Conservation (phyloP, 331 rosid genomes). For the Stylosanthes scabra region DNA sequence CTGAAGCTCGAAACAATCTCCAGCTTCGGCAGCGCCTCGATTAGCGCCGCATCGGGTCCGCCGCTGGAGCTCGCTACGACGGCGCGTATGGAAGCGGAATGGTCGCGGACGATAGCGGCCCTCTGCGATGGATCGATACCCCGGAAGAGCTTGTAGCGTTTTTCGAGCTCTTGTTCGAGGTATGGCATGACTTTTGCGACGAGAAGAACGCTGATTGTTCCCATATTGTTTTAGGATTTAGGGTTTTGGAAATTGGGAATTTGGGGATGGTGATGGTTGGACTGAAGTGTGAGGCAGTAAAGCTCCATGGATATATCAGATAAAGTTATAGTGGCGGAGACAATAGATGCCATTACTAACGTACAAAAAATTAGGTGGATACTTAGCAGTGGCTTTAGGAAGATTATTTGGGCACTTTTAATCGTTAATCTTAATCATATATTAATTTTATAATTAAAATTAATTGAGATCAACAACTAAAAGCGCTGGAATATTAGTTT, state of each 20-base stretch:
- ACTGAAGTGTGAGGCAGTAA: background rate
- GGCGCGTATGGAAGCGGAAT: slow-evolving; percentile 64
- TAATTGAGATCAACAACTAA: too few species aligned
- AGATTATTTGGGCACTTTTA: too few species aligned
- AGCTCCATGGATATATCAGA: background rate
- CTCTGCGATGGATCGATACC: slow-evolving; percentile 52
- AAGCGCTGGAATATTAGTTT: too few species aligned
- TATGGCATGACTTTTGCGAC: slow-evolving; percentile 49
- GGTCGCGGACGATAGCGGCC: slow-evolving; percentile 47
- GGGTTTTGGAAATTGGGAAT: background rate
- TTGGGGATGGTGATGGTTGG: background rate
- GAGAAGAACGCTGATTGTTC: slow-evolving; percentile 64
- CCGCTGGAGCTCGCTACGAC: slow-evolving; percentile 49
- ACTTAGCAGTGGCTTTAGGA: too few species aligned
- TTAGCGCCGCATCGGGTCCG: slow-evolving; percentile 71
- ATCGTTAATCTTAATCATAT: too few species aligned
- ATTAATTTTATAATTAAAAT: too few species aligned
- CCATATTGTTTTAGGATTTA: slow-evolving; percentile 52
- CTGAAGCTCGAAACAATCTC: slow-evolving; percentile 79
- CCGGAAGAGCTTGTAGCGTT: slow-evolving; percentile 68
- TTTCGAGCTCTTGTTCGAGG: slow-evolving; percentile 71
- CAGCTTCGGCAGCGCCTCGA: slow-evolving; percentile 66
- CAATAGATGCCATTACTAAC: too few species aligned
- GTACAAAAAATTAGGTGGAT: too few species aligned
- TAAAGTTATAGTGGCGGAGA: too few species aligned